A percentile compares a stretch with the other conserved stretches of the same genome.
Evolutionary conservation across 2,329 filamentous ascomycete species (phyloP).

Genomic region (Mycosphaerella sp.): DNA sequence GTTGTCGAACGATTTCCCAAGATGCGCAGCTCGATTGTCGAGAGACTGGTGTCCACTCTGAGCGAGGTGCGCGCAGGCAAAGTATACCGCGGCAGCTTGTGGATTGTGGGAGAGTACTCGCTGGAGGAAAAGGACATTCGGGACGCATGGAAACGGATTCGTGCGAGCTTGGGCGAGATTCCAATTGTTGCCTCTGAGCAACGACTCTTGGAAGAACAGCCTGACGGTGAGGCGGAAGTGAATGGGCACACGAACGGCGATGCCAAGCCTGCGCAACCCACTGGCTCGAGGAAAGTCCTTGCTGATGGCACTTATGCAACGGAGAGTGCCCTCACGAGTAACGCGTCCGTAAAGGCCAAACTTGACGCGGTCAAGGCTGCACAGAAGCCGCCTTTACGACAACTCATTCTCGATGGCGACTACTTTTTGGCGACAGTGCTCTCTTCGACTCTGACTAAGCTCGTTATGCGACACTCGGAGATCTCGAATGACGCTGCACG

Average conservation of each 20-base stretch:
- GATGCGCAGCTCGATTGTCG: constrained; percentile 78
- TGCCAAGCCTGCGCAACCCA: constrained; percentile 66
- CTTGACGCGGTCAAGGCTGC: constrained; percentile 95
- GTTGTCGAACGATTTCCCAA: constrained; percentile 97
- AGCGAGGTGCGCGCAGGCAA: constrained; percentile 93
- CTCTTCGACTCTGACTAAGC: constrained; percentile 91
- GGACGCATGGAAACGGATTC: constrained; percentile 94
- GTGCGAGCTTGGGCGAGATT: constrained; percentile 90
- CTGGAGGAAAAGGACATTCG: constrained; percentile 89
- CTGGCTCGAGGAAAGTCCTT: constrained; percentile 82
- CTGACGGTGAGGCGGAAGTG: constrained; percentile 57
- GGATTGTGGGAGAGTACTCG: constrained; percentile 97
- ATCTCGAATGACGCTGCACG: constrained; percentile 79
- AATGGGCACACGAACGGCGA: constrained; percentile 72
- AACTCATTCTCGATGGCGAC: constrained; percentile 93
- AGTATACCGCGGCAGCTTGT: constrained; percentile 91
- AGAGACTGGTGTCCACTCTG: constrained; percentile 80
- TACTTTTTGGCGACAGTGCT: constrained; percentile 94
- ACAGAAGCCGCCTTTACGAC: constrained; percentile 88
- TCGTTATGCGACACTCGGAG: constrained; percentile 95
- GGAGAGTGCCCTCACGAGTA: constrained; percentile 89
- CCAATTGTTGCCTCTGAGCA: constrained; percentile 95
- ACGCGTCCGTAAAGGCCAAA: constrained; percentile 81
- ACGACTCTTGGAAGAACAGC: constrained; percentile 75
- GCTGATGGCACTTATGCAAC: constrained; percentile 97